A percentile compares a stretch with the other conserved stretches of the same genome.
Conservation (phyloP, 2,329 filamentous ascomycete genomes). For the Rhynchosporium secalis region DNA sequence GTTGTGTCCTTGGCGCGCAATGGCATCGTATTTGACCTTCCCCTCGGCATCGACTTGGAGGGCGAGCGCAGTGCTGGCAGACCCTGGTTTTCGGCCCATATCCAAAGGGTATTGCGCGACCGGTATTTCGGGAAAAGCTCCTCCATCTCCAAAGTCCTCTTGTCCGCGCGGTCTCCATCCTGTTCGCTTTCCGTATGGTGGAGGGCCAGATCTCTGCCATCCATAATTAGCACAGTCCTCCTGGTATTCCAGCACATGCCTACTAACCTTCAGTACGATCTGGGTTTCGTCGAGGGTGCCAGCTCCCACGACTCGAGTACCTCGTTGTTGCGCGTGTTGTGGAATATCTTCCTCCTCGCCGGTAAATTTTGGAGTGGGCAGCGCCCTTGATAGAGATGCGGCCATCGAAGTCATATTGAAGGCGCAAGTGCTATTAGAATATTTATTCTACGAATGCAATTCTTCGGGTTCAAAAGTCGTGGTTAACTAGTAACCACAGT, state of each 20-base stretch:
- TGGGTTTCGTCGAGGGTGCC: constrained; percentile 82
- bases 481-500: not conserved
- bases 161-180: constrained; percentile 88
- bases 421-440: constrained; percentile 14
- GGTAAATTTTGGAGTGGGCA: constrained; percentile 89
- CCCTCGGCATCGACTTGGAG: constrained; percentile 88
- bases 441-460: constrained; percentile 19
- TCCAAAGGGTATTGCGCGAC: constrained; percentile 94
- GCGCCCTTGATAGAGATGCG: constrained; percentile 71
- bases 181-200: constrained; percentile 80
- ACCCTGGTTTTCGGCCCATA: constrained; percentile 78
- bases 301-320: constrained; percentile 78
- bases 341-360: constrained; percentile 84
- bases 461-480: constrained; percentile 25
- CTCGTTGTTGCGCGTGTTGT: constrained; percentile 69
- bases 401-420: constrained; percentile 64
- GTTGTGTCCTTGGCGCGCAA: constrained; percentile 84
- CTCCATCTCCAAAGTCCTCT: constrained; percentile 95
- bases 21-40: constrained; percentile 94
- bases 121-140: constrained; percentile 90
- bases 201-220: constrained; percentile 72
- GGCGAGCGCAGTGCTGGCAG: constrained; percentile 82
- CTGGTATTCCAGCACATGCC: not conserved
- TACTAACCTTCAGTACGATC: constrained; percentile 70
- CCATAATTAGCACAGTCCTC: constrained; percentile 28